Base-by-base conservation (phyloP, 768 basidiomycete species). In the Boletus subparvulus region DNA sequence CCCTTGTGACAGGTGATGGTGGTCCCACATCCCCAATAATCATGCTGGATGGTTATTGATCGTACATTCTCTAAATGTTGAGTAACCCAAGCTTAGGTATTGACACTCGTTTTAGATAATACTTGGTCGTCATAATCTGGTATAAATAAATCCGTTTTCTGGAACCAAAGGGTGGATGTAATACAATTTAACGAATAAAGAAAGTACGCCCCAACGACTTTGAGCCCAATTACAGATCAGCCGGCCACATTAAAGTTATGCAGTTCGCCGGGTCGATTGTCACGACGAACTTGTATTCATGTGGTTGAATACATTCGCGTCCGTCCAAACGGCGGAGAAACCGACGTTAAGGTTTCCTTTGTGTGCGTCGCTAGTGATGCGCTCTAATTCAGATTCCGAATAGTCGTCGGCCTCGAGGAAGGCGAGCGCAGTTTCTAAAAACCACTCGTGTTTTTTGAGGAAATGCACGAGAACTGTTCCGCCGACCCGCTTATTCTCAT, bases 391-490 rank as follows among this genome's bases (percentile, higher is more conserved):
- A 28, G 60, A 62, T 54, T 88, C 85, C 11, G 84, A 86, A 55
- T 82, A 74, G 56, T 92, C 87, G 32, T 86, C 83, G n/a, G 86
- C 83, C 51, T 90, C 92, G 30, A 98, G 77, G 26, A 99, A 77
- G 17, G 93, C 94, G 12, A 94, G 74, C 12, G 93, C 92, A 6
- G 95, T 92, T 75, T 99, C 96, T 62, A 94, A 72, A 74, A 90
- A 98, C 96, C 96, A 99, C 75, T 91, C 89, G 61, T 92, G 86
- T 71, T 92, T 89, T 85, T 98, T 99, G 79, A 99, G 88, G 70
- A 92, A 98, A 75, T 99, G 96, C 50, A 99, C 94, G 21, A 94
- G 90, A 45, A 95, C 82, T 3, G 96, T 99, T 6, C 96, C 97
- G 4, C 96, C 96, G 10, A 93, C 83, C 21, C 89, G 86, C 56